Conservation (phyloP, 208 protist genomes). For the Leishmania guyanensis region DNA sequence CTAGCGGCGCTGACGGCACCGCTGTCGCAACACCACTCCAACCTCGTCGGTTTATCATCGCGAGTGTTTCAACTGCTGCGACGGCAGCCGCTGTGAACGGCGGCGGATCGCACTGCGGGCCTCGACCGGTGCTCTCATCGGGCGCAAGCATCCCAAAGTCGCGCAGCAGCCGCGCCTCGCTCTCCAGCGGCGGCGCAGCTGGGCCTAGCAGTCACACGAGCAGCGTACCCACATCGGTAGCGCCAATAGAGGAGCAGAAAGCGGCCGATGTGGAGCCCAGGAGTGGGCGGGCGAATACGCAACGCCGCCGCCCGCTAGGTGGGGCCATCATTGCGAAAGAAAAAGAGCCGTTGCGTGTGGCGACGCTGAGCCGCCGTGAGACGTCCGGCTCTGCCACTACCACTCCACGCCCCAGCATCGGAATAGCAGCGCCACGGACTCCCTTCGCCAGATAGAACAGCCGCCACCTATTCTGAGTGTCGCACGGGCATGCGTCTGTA, state of each 20-base stretch:
- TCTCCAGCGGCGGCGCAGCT: conserved; percentile 9
- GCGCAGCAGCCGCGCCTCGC: conserved; percentile 25
- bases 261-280: not conserved
- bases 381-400: not conserved
- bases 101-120: conserved; percentile 1
- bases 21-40: conserved; percentile 12
- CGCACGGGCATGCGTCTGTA: not conserved
- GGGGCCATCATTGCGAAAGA: not conserved
- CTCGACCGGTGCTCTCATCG: conserved; percentile 26
- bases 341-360: not conserved
- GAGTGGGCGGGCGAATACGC: conserved; percentile 12
- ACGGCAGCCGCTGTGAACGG: conserved; percentile 8
- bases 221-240: not conserved
- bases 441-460: conserved; percentile 3
- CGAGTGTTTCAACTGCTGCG: conserved; percentile 26
- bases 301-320: conserved; percentile 1
- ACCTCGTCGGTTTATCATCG: conserved; percentile 25
- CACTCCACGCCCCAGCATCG: not conserved
- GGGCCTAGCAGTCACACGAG: conserved; percentile 5
- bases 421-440: not conserved
- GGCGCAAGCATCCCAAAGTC: conserved; percentile 16
- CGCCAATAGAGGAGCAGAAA: not conserved
- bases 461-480: not conserved
- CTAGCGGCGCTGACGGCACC: conserved; percentile 3
- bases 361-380: not conserved